Percentiles rank a stretch among this genome's conserved stretches.
phyloP scores from a whole-genome alignment of 1,284 basidiomycete species.

The Malassezia vespertilionis region DNA sequence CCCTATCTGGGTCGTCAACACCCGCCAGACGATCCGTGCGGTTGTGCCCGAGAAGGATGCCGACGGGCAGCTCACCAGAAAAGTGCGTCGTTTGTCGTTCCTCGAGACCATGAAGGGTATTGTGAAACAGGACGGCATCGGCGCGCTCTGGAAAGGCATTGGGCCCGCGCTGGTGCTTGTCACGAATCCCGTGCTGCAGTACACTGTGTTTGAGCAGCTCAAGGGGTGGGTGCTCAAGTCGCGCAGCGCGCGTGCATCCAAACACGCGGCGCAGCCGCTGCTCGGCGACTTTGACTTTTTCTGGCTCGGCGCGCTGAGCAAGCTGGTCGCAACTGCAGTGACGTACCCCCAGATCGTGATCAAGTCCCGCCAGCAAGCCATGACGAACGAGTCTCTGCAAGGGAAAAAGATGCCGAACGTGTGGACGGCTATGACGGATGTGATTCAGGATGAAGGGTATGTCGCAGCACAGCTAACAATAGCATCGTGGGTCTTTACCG shows the following conservation, averaged over 20 bases:
- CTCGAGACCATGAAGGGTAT: slow-evolving; percentile 63
- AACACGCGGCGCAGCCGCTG: slow-evolving; percentile 13
- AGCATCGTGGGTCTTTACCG: slow-evolving; percentile 43
- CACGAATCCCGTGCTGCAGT: slow-evolving; percentile 78
- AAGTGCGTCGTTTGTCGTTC: slow-evolving; percentile 35
- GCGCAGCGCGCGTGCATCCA: slow-evolving; percentile 20
- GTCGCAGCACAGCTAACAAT: too few relatives aligned
- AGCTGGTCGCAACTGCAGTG: slow-evolving; percentile 43
- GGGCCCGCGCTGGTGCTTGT: slow-evolving; percentile 86
- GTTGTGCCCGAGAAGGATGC: background rate
- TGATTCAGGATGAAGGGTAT: slow-evolving; percentile 39
- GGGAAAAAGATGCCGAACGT: slow-evolving; percentile 32
- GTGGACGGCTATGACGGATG: slow-evolving; percentile 45
- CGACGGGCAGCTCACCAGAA: background rate
- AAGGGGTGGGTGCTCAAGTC: slow-evolving; percentile 40
- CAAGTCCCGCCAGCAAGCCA: slow-evolving; percentile 44
- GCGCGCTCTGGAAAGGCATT: slow-evolving; percentile 86
- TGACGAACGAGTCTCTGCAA: slow-evolving; percentile 19
- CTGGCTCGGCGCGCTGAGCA: slow-evolving; percentile 42
- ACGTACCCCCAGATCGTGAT: slow-evolving; percentile 47
- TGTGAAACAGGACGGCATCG: slow-evolving; percentile 63
- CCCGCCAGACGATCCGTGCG: slow-evolving; percentile 58
- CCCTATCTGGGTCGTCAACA: slow-evolving; percentile 61
- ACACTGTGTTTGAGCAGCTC: slow-evolving; percentile 46
- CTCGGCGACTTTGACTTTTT: slow-evolving; percentile 45